phyloP scores from a whole-genome alignment of 768 basidiomycete genomes.

The Boletus huronensis region DNA sequence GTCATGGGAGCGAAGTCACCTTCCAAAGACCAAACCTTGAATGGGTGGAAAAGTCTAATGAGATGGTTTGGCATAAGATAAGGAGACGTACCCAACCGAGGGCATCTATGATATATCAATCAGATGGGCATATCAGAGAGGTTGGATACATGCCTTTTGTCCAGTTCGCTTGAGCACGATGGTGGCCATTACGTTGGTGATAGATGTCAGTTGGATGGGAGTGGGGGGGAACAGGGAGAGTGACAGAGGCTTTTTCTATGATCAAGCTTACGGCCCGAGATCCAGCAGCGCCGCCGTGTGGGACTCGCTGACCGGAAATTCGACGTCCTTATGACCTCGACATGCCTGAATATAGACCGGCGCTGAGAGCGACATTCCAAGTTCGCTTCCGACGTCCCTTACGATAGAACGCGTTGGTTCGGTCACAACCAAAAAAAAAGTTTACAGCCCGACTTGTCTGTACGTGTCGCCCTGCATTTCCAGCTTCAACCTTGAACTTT shows the following conservation, averaged over 20 bases:
- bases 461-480: neutral
- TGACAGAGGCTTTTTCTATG: slow-evolving; percentile 9
- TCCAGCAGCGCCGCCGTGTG: neutral
- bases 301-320: neutral
- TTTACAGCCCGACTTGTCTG: neutral
- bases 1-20: slow-evolving; percentile 33
- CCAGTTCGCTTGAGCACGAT: slow-evolving; percentile 57
- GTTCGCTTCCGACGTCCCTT: neutral
- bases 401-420: neutral
- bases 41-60: slow-evolving; percentile 1
- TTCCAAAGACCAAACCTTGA: slow-evolving; percentile 72
- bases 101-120: slow-evolving; percentile 53
- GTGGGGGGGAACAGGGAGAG: neutral
- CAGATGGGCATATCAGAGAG: neutral
- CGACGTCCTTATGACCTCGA: slow-evolving; percentile 10
- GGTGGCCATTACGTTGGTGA: slow-evolving; percentile 41
- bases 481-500: neutral
- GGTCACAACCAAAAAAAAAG: neutral
- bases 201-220: slow-evolving; percentile 8
- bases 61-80: neutral
- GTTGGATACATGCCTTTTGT: slow-evolving; percentile 43
- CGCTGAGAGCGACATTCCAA: neutral
- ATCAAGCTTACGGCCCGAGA: slow-evolving; percentile 11
- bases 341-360: slow-evolving; percentile 24
- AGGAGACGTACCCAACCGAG: slow-evolving; percentile 50